phyloP scores from a whole-genome alignment of 805 yeast genomes.

The Wickerhamomyces bisporus region DNA sequence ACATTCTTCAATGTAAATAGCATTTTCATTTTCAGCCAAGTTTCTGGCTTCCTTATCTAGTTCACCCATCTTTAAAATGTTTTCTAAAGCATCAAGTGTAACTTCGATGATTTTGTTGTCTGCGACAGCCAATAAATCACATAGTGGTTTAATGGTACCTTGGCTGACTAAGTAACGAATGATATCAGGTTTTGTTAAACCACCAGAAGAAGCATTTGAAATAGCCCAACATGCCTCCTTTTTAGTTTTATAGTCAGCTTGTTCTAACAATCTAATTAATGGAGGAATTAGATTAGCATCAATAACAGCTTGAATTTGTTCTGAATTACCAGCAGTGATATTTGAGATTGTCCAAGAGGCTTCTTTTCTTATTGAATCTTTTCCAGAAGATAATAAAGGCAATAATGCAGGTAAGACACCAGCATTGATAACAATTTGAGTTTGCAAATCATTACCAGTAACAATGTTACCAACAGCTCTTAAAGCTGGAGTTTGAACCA shows the following conservation, averaged over 20 bases:
- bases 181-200: conserved; percentile 85
- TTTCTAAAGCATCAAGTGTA: conserved; percentile 90
- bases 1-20: conserved; percentile 91
- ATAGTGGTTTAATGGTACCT: conserved; percentile 95
- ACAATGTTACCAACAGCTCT: conserved; percentile 98
- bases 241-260: conserved; percentile 91
- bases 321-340: conserved; percentile 94
- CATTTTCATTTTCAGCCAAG: conserved; percentile 72
- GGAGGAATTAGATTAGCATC: conserved; percentile 93
- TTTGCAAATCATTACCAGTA: conserved; percentile 93
- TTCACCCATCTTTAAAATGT: conserved; percentile 92
- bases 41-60: conserved; percentile 77
- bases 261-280: conserved; percentile 68
- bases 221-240: conserved; percentile 99
- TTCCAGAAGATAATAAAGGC: conserved; percentile 72
- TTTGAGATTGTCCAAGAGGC: conserved; percentile 99
- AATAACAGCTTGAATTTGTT: conserved; percentile 95
- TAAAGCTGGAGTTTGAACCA: conserved; percentile 94
- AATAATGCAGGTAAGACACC: conserved; percentile 86
- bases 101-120: conserved; percentile 92
- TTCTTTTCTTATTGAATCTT: conserved; percentile 92
- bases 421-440: conserved; percentile 89
- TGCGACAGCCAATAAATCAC: conserved; percentile 83
- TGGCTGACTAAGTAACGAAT: conserved; percentile 88
- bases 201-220: conserved; percentile 96